phyloP scores from a whole-genome alignment of 257 asterid genomes.

The Thymus quinquecostatus region DNA sequence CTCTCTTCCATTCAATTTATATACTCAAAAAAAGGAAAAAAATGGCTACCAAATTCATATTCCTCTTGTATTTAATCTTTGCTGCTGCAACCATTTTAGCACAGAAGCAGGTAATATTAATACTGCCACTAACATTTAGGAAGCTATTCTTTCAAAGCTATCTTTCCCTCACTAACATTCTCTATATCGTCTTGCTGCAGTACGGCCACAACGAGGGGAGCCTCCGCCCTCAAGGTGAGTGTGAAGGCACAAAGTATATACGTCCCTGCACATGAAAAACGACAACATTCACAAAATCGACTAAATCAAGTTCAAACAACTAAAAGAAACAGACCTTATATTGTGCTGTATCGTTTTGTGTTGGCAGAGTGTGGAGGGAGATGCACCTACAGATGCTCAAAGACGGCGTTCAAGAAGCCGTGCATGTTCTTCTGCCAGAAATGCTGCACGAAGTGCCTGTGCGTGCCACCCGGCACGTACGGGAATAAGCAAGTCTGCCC shows the following conservation, averaged over 20 bases:
- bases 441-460: constrained; percentile 63
- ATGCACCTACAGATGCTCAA: constrained; percentile 60
- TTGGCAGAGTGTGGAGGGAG: constrained; percentile 56
- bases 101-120: constrained; percentile 47
- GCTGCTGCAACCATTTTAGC: constrained; percentile 37
- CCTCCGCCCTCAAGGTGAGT: constrained; percentile 61
- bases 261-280: background rate
- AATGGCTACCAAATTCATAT: constrained; percentile 45
- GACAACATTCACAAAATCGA: background rate
- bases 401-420: constrained; percentile 67
- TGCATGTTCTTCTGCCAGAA: constrained; percentile 72
- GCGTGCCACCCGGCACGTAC: constrained; percentile 73
- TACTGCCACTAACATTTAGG: background rate
- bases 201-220: constrained; percentile 56
- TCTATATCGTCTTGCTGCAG: constrained; percentile 38
- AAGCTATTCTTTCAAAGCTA: background rate
- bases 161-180: constrained; percentile 8
- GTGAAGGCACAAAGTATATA: background rate
- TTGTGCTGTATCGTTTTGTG: background rate
- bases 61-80: constrained; percentile 41
- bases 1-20: constrained; percentile 4
- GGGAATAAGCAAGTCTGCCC: constrained; percentile 77
- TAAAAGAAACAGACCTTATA: background rate
- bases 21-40: constrained; percentile 12
- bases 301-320: background rate